A percentile compares a stretch with the other conserved stretches of the same genome.
These are phyloP conservation scores for Fusarium oligoseptatum DNA, from an alignment of 2,329 filamentous ascomycete genomes.

Conservation along the genomic window DNA sequence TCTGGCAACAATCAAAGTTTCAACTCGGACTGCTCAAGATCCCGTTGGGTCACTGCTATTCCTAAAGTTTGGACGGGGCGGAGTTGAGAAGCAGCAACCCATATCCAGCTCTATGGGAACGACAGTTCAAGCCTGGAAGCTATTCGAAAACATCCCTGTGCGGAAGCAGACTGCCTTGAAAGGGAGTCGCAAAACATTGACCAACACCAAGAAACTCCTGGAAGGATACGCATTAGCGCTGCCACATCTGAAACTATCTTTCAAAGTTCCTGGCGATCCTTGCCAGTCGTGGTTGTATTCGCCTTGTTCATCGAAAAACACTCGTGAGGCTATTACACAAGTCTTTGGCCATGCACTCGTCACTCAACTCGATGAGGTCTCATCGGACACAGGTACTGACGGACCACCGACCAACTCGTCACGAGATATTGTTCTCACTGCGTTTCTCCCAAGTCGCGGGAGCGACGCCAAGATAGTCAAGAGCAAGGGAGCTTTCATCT, in stretches of 20 bases:
- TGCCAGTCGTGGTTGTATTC: constrained; percentile 71
- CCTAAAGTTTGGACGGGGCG: constrained; percentile 53
- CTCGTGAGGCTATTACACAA: constrained; percentile 72
- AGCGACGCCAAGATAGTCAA: constrained; percentile 60
- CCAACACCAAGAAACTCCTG: constrained; percentile 71
- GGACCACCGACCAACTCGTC: neutral
- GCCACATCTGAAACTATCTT: constrained; percentile 70
- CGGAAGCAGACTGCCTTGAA: constrained; percentile 71
- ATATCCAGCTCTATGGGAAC: constrained; percentile 75
- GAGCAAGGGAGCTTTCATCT: constrained; percentile 70
- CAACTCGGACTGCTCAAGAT: constrained; percentile 73
- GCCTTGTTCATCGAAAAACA: constrained; percentile 62
- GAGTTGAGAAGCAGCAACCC: constrained; percentile 48
- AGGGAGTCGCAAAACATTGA: constrained; percentile 67
- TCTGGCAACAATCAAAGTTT: constrained; percentile 71
- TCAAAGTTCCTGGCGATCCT: constrained; percentile 70
- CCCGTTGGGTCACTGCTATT: constrained; percentile 66
- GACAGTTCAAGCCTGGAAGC: constrained; percentile 70
- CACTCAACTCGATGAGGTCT: constrained; percentile 64
- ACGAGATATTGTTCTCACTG: constrained; percentile 44
- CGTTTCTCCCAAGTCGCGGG: constrained; percentile 68
- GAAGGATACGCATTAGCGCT: constrained; percentile 76
- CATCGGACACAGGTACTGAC: constrained; percentile 44
- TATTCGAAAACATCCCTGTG: constrained; percentile 74
- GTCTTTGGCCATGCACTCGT: constrained; percentile 70